phyloP scores from a whole-genome alignment of 2,329 filamentous ascomycete species.

The Teratosphaeria zuluensis region DNA sequence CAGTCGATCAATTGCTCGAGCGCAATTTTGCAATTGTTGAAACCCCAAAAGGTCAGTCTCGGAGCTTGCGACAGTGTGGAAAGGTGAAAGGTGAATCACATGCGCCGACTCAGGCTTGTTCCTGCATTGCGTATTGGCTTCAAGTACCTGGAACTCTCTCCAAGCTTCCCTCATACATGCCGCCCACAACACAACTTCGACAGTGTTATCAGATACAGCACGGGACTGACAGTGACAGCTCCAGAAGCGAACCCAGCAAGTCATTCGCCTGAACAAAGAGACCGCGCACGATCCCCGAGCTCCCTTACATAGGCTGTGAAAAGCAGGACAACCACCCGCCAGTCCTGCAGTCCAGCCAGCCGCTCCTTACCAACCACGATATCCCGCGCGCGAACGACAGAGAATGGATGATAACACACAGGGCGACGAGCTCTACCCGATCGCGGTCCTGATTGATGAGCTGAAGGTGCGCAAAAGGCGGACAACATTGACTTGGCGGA shows the following conservation, averaged over 20 bases:
- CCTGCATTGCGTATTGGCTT: slow-evolving; percentile 2
- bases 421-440: slow-evolving; percentile 98
- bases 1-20: background rate
- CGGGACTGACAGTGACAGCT: background rate
- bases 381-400: background rate
- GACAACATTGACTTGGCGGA: background rate
- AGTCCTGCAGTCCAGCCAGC: background rate
- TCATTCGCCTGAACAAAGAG: background rate
- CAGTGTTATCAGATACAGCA: background rate
- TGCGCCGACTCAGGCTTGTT: slow-evolving; percentile 1
- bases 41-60: background rate
- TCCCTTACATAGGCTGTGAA: background rate
- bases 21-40: background rate
- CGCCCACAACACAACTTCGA: background rate
- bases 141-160: background rate
- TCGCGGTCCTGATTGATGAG: slow-evolving; percentile 98
- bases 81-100: background rate
- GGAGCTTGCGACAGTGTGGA: background rate
- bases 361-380: background rate
- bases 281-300: background rate
- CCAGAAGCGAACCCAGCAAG: background rate
- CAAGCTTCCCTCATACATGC: background rate
- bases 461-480: slow-evolving; percentile 63
- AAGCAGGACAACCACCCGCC: background rate
- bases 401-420: slow-evolving; percentile 80